These are phyloP conservation scores for Lotus japonicus DNA, from an alignment of 306 rosid genomes.

Conservation along the genomic window DNA sequence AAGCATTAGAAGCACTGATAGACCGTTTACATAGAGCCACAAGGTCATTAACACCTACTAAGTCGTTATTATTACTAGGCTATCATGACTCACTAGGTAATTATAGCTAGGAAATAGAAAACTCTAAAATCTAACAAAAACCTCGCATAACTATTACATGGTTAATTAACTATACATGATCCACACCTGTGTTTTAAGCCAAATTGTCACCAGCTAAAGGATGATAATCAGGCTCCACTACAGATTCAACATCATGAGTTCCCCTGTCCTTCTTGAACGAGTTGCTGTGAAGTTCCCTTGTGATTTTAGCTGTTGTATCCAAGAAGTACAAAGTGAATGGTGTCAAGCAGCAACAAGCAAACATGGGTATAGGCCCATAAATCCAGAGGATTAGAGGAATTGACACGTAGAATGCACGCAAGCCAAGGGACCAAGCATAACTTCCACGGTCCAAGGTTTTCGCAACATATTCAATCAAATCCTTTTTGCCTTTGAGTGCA, in stretches of 20 bases:
- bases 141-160: neutral
- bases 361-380: conserved; percentile 72
- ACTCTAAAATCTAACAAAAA: too few species aligned
- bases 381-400: conserved; percentile 80
- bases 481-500: conserved; percentile 43
- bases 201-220: neutral
- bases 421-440: conserved; percentile 63
- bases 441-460: conserved; percentile 65
- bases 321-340: conserved; percentile 49
- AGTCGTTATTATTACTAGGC: too few species aligned
- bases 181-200: neutral
- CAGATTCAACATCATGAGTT: conserved; percentile 33
- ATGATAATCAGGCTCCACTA: neutral
- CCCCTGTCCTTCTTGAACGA: conserved; percentile 33
- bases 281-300: conserved; percentile 46
- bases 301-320: conserved; percentile 61
- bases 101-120: too few species aligned
- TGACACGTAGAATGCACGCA: conserved; percentile 67
- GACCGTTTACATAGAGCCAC: too few species aligned
- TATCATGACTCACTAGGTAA: too few species aligned
- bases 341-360: conserved; percentile 51
- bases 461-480: conserved; percentile 37
- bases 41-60: too few species aligned
- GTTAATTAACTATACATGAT: neutral
- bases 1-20: too few species aligned